Conservation (phyloP, 2,329 filamentous ascomycete genomes). For the Zymoseptoria passerinii region DNA sequence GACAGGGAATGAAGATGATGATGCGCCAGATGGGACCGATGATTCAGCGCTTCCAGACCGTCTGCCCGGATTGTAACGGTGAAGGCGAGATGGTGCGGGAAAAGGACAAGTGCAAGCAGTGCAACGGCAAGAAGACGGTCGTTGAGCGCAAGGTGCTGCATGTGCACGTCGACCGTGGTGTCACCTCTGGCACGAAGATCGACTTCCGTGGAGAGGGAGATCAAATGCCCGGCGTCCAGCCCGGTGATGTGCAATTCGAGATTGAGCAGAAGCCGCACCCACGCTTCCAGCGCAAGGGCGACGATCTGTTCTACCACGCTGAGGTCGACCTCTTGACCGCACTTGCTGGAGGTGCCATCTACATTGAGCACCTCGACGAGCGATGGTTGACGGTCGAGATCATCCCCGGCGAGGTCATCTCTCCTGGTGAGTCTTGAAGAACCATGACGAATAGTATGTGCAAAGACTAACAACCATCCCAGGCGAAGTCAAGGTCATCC, state of each 20-base stretch:
- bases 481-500: constrained; percentile 90
- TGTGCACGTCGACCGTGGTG: constrained; percentile 92
- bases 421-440: constrained; percentile 60
- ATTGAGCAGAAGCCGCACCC: constrained; percentile 98
- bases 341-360: constrained; percentile 81
- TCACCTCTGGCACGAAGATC: constrained; percentile 88
- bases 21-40: constrained; percentile 99
- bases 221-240: constrained; percentile 83
- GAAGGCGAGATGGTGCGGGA: constrained; percentile 96
- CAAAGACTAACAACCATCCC: constrained; percentile 17
- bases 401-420: constrained; percentile 86
- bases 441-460: neutral
- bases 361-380: constrained; percentile 93
- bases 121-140: constrained; percentile 93
- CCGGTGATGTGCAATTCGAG: constrained; percentile 95
- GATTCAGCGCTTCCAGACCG: constrained; percentile 99
- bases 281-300: constrained; percentile 90
- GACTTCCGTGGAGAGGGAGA: constrained; percentile 97
- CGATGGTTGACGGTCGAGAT: constrained; percentile 94
- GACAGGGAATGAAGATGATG: constrained; percentile 98
- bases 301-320: constrained; percentile 89
- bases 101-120: constrained; percentile 95
- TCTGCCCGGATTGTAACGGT: constrained; percentile 95
- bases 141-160: constrained; percentile 97
- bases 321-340: constrained; percentile 95